Evolutionary conservation across 371 early-diverging fungal genomes (phyloP).

Genomic region (Mortierella sp.): DNA sequence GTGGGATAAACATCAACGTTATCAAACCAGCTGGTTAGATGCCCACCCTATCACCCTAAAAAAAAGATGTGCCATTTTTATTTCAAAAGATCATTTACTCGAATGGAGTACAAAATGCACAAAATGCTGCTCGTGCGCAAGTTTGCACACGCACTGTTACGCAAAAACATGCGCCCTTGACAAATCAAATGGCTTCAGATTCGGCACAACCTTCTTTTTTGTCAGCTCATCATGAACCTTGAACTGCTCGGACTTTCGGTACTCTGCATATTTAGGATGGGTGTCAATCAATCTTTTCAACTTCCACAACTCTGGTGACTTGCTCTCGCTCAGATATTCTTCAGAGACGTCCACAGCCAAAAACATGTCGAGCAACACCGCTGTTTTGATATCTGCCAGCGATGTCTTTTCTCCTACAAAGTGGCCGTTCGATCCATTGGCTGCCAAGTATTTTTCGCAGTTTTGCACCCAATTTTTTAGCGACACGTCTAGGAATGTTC

Average conservation of each 20-base stretch:
- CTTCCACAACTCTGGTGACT: constrained; percentile 22
- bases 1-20: neutral
- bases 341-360: constrained; percentile 1
- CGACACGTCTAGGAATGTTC: constrained; percentile 14
- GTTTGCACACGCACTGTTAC: neutral
- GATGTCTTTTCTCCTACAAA: constrained; percentile 21
- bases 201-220: constrained; percentile 16
- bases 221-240: constrained; percentile 22
- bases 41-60: neutral
- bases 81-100: neutral
- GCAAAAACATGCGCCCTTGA: constrained; percentile 23
- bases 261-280: constrained; percentile 12
- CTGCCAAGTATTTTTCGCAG: constrained; percentile 20
- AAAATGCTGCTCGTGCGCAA: neutral
- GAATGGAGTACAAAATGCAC: neutral
- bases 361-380: constrained; percentile 32
- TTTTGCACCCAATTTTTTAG: constrained; percentile 24
- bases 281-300: constrained; percentile 29
- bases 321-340: constrained; percentile 9
- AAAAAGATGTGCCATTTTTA: neutral
- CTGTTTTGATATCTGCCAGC: constrained; percentile 39
- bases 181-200: constrained; percentile 18
- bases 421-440: constrained; percentile 29
- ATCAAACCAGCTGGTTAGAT: neutral
- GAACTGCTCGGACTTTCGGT: constrained; percentile 23